Conservation (phyloP, 1,284 basidiomycete genomes). For the Apiotrichum porosum region DNA sequence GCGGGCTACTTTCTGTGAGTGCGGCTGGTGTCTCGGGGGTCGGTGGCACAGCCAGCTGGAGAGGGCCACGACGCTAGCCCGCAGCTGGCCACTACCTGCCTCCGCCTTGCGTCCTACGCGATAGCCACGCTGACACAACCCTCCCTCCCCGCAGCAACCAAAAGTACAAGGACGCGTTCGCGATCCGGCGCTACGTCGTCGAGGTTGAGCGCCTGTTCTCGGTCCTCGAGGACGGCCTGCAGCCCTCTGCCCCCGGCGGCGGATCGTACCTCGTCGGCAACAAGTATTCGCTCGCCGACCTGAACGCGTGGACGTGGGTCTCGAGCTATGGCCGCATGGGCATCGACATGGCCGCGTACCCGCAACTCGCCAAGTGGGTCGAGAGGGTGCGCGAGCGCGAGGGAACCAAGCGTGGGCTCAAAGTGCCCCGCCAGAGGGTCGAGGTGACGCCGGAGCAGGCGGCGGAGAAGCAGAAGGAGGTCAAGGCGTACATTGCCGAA, state of each 20-base stretch:
- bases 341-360: slow-evolving; percentile 57
- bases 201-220: slow-evolving; percentile 72
- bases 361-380: slow-evolving; percentile 56
- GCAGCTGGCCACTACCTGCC: too few relatives aligned
- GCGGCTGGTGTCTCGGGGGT: too few relatives aligned
- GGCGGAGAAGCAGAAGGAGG: slow-evolving; percentile 5
- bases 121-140: too few relatives aligned
- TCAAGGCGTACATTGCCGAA: slow-evolving; percentile 16
- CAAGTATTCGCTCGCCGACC: slow-evolving; percentile 58
- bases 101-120: too few relatives aligned
- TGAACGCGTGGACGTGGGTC: slow-evolving; percentile 53
- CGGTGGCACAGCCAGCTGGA: too few relatives aligned
- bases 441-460: slow-evolving; percentile 14
- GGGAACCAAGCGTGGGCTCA: slow-evolving; percentile 47
- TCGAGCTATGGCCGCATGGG: slow-evolving; percentile 51
- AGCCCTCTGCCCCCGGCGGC: slow-evolving; percentile 37
- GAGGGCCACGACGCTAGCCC: too few relatives aligned
- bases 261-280: slow-evolving; percentile 60
- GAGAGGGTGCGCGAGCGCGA: slow-evolving; percentile 49
- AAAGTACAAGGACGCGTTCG: slow-evolving; percentile 42
- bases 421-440: slow-evolving; percentile 6
- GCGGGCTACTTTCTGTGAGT: neutral
- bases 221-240: slow-evolving; percentile 66
- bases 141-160: neutral
- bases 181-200: slow-evolving; percentile 60